Evolutionary conservation across 2,329 filamentous ascomycete genomes (phyloP).

Genomic region (Colletotrichum lini): DNA sequence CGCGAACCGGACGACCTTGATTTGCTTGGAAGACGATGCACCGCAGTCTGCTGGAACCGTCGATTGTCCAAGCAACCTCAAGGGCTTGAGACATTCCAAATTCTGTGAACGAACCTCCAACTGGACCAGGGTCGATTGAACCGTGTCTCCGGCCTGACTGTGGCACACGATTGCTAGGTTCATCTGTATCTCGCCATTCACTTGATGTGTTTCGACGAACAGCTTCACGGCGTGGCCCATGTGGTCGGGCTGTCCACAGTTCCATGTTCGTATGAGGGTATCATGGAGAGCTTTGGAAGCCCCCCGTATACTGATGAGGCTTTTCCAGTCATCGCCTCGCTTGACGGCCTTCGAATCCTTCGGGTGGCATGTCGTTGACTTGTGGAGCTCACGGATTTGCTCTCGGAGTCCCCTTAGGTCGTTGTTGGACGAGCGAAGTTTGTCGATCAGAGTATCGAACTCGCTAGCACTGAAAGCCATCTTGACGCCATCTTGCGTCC

Average conservation of each 20-base stretch:
- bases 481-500: conserved; percentile 16
- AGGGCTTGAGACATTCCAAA: too few species aligned
- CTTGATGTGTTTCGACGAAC: conserved; percentile 26
- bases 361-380: not conserved
- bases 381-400: conserved; percentile 21
- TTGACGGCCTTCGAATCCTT: not conserved
- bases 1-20: conserved; percentile 16
- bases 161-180: conserved; percentile 32
- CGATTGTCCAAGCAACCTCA: too few species aligned
- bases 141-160: not conserved
- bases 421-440: conserved; percentile 14
- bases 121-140: conserved; percentile 6
- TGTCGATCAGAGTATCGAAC: not conserved
- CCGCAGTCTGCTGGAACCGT: not conserved
- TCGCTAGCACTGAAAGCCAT: conserved; percentile 3
- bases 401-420: conserved; percentile 20
- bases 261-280: conserved; percentile 18
- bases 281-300: conserved; percentile 30
- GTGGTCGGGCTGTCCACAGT: conserved; percentile 21
- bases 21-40: not conserved
- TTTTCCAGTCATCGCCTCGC: not conserved
- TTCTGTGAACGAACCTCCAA: conserved; percentile 29
- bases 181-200: conserved; percentile 24
- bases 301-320: conserved; percentile 2
- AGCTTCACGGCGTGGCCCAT: conserved; percentile 29